Base-by-base conservation (phyloP, 768 basidiomycete genomes). In the Tephrocybe sp. region DNA sequence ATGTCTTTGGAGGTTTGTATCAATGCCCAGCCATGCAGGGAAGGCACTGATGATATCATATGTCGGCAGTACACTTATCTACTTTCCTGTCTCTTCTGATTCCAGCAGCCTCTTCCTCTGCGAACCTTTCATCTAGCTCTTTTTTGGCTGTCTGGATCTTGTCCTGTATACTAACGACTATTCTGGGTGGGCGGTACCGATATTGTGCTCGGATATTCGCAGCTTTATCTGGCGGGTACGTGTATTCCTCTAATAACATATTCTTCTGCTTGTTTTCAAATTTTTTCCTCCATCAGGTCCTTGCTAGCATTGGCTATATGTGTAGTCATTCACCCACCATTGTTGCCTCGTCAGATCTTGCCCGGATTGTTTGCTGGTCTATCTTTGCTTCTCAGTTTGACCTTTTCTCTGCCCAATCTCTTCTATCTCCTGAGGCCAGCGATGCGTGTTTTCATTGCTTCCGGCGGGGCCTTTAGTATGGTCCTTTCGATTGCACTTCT, bases 71-170 rank as follows among this genome's bases (percentile, higher is more conserved):
- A 5, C 80, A 86, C 55, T 55, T 82, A 15, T 69, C 80, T 9
- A 86, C 86, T 0, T 81, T 86, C 54, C 71, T 87, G 5, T 60
- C 80, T 4, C 67, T 86, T 8, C 64, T 87, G 18, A 72, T 86
- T 15, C 81, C 82, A 2, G 74, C 73, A 28, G 70, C 73, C 28
- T 74, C 80, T 1, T 53, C 73, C 1, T 73, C 79, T 27, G 48
- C 72, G 2, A 57, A 73, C 1, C 66, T 84, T 15, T 71, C 74
- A 3, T 46, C 74, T 5, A 75, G 72, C 30, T 68, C 80, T 5
- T 87, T 87, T 60, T 57, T 84, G 11, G 75, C 81, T 9, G 70
- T 84, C 18, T 86, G 83, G 82, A 53, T 86, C 13, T 54, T 87
- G 11, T 76, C 79, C 0, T 73, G 71, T 18, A 53, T 77, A n/a